Conservation (phyloP, 495 filamentous ascomycete species). For the Zalerion maritima region DNA sequence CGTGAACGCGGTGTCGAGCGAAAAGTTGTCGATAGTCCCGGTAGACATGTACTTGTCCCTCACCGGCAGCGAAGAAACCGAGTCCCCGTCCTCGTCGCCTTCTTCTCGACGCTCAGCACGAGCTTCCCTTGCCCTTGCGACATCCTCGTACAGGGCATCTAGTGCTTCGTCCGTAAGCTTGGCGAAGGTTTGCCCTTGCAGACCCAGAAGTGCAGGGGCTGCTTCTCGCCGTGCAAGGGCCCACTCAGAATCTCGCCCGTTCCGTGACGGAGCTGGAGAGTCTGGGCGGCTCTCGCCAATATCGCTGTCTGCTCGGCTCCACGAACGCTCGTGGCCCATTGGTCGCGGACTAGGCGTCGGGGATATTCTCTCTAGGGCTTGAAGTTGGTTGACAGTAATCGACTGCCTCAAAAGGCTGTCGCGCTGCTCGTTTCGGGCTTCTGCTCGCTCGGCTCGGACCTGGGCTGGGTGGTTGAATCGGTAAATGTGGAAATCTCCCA, state of each 20-base stretch:
- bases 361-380: constrained; percentile 26
- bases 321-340: constrained; percentile 60
- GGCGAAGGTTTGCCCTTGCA: constrained; percentile 79
- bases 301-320: constrained; percentile 57
- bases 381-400: constrained; percentile 66
- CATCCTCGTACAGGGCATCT: constrained; percentile 88
- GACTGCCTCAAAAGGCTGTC: constrained; percentile 83
- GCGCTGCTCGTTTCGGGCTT: constrained; percentile 36
- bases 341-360: constrained; percentile 51
- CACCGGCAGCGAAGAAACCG: constrained; percentile 70
- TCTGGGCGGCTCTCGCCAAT: constrained; percentile 58
- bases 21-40: constrained; percentile 92
- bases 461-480: constrained; percentile 97
- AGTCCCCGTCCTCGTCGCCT: constrained; percentile 78
- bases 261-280: constrained; percentile 57
- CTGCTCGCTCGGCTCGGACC: constrained; percentile 80
- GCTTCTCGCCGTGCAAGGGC: constrained; percentile 88
- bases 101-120: constrained; percentile 63
- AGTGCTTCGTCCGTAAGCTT: constrained; percentile 86
- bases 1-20: constrained; percentile 83
- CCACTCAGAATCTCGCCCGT: constrained; percentile 84
- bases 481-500: constrained; percentile 98
- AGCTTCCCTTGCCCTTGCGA: constrained; percentile 72
- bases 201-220: constrained; percentile 75
- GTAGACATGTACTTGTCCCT: constrained; percentile 95